Percentiles rank a stretch among this genome's conserved stretches.
phyloP scores from a whole-genome alignment of 192 early-diverging fungal species.

The Coemansia sp. region DNA sequence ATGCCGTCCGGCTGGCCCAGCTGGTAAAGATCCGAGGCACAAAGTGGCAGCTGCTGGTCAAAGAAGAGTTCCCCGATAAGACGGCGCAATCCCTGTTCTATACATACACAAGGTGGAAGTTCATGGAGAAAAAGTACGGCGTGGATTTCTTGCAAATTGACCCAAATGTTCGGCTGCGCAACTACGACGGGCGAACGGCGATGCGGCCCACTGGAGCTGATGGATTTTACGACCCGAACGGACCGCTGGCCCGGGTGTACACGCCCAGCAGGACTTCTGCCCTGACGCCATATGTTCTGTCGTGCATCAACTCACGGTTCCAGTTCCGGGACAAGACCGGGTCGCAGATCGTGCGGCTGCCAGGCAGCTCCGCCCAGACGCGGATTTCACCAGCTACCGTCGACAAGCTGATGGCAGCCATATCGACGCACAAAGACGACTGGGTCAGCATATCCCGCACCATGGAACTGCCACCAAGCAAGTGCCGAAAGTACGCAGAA shows the following conservation, averaged over 20 bases:
- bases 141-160: constrained; percentile 27
- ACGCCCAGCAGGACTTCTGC: not conserved
- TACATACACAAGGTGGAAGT: constrained; percentile 20
- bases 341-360: not conserved
- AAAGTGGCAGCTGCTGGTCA: constrained; percentile 20
- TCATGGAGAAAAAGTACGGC: constrained; percentile 13
- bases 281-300: constrained; percentile 33
- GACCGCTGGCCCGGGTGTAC: constrained; percentile 10
- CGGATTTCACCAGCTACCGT: constrained; percentile 7
- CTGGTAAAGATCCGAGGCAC: constrained; percentile 24
- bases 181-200: constrained; percentile 24
- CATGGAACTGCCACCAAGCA: constrained; percentile 13
- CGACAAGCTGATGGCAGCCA: constrained; percentile 36
- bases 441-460: constrained; percentile 45
- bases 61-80: constrained; percentile 17
- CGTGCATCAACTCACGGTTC: constrained; percentile 4
- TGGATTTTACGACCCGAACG: constrained; percentile 33
- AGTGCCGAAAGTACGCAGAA: not conserved
- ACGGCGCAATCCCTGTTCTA: not conserved
- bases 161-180: constrained; percentile 24
- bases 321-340: not conserved
- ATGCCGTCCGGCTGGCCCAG: constrained; percentile 11
- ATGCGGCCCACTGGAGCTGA: constrained; percentile 37
- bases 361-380: not conserved
- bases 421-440: constrained; percentile 30